Conservation (phyloP, 192 early-diverging fungal genomes). For the Coemansia sp. region DNA sequence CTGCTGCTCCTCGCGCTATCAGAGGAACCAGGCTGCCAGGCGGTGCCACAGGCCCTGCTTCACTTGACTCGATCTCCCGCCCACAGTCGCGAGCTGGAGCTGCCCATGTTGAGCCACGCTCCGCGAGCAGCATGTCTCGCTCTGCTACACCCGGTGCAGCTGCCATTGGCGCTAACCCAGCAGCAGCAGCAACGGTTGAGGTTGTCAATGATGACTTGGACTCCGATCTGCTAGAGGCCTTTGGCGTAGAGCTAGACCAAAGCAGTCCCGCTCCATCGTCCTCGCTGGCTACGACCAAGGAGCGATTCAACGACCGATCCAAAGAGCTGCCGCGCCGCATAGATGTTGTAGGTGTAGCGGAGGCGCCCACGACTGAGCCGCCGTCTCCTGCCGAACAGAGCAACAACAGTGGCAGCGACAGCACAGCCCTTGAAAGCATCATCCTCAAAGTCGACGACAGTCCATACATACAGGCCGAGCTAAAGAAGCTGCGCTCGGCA, state of each 20-base stretch:
- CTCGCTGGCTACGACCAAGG: too few species aligned
- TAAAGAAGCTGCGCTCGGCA: slow-evolving; percentile 32
- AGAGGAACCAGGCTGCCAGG: background rate
- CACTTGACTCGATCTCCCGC: background rate
- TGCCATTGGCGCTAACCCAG: background rate
- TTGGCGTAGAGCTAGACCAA: slow-evolving; percentile 58
- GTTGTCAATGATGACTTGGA: slow-evolving; percentile 34
- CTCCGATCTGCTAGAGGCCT: slow-evolving; percentile 51
- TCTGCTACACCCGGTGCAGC: background rate
- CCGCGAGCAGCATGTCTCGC: background rate
- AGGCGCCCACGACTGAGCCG: too few species aligned
- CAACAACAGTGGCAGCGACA: background rate
- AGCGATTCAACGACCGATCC: too few species aligned
- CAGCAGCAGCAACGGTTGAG: slow-evolving; percentile 3
- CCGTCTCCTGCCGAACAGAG: slow-evolving; percentile 11
- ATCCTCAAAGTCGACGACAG: slow-evolving; percentile 16
- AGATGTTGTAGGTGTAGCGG: background rate
- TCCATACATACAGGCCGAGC: slow-evolving; percentile 43
- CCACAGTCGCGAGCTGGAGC: slow-evolving; percentile 5
- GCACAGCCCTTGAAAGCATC: slow-evolving; percentile 7
- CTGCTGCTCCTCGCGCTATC: slow-evolving; percentile 1
- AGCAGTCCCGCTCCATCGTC: slow-evolving; percentile 14
- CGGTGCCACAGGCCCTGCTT: background rate
- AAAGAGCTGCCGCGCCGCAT: background rate
- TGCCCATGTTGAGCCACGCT: background rate